Evolutionary conservation across 148 eudicot species (phyloP).

Genomic region (Camellia lanceoleosa): DNA sequence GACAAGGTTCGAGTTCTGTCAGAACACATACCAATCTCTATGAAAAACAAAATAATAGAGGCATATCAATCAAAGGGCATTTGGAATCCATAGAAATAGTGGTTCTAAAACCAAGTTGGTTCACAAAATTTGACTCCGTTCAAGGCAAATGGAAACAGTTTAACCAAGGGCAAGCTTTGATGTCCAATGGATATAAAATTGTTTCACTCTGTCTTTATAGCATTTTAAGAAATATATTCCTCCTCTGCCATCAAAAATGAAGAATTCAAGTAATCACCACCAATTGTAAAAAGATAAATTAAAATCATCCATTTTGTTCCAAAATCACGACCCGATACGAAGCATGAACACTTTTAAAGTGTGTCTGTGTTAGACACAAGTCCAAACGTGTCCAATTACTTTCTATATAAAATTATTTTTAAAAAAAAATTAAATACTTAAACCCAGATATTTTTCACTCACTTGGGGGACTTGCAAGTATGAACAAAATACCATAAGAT

Average conservation of each 20-base stretch:
- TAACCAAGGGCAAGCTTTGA: not conserved
- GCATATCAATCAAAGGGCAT: not conserved
- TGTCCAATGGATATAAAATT: not conserved
- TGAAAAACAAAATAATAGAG: not conserved
- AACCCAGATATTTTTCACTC: too few relatives aligned
- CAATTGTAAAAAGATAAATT: not conserved
- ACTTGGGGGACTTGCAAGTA: too few relatives aligned
- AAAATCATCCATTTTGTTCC: not conserved
- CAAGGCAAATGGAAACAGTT: not conserved
- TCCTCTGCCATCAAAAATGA: not conserved
- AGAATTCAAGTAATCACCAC: not conserved
- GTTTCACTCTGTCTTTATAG: not conserved
- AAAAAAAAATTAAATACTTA: too few relatives aligned
- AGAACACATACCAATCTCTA: not conserved
- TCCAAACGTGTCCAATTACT: too few relatives aligned
- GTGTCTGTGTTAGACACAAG: too few relatives aligned
- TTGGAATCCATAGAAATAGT: not conserved
- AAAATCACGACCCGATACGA: not conserved
- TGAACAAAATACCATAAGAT: too few relatives aligned
- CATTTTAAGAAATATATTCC: not conserved
- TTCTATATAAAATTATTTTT: too few relatives aligned
- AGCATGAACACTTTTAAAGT: too few relatives aligned
- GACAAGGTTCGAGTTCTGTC: slow-evolving; percentile 7
- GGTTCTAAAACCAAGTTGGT: not conserved
- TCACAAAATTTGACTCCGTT: not conserved